phyloP scores from a whole-genome alignment of 2,329 filamentous ascomycete species.

The Claviceps fusiformis region DNA sequence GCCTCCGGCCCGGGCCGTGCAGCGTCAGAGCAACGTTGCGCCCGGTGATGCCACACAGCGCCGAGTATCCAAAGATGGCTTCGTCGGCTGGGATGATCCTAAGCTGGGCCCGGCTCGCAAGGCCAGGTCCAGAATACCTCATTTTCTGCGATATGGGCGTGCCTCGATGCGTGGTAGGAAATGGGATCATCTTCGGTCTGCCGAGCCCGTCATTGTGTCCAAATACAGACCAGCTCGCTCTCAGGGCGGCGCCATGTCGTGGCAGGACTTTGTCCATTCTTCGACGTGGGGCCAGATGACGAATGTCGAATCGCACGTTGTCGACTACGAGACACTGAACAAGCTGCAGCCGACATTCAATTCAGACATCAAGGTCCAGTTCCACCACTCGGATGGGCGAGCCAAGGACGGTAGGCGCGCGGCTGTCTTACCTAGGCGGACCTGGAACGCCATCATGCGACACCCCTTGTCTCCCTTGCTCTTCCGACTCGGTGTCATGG shows the following conservation, averaged over 20 bases:
- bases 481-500: conserved; percentile 69
- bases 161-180: conserved; percentile 33
- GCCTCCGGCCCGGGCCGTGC: conserved; percentile 24
- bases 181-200: conserved; percentile 46
- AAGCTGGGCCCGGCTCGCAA: conserved; percentile 21
- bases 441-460: conserved; percentile 57
- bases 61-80: conserved; percentile 35
- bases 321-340: conserved; percentile 31
- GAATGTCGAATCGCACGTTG: conserved; percentile 33
- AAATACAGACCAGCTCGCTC: conserved; percentile 27
- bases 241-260: conserved; percentile 30
- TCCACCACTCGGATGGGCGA: conserved; percentile 15
- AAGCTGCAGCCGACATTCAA: conserved; percentile 35
- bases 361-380: conserved; percentile 19
- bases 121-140: conserved; percentile 26
- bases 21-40: conserved; percentile 28
- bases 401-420: conserved; percentile 15
- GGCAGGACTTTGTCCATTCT: conserved; percentile 40
- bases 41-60: conserved; percentile 25
- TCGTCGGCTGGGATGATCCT: conserved; percentile 27
- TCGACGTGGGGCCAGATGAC: conserved; percentile 35
- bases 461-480: conserved; percentile 76
- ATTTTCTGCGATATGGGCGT: conserved; percentile 34
- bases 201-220: conserved; percentile 45
- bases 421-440: conserved; percentile 33